A percentile compares a stretch with the other conserved stretches of the same genome.
Evolutionary conservation across 2,329 filamentous ascomycete genomes (phyloP).

Genomic region (Phyllachora maydis): DNA sequence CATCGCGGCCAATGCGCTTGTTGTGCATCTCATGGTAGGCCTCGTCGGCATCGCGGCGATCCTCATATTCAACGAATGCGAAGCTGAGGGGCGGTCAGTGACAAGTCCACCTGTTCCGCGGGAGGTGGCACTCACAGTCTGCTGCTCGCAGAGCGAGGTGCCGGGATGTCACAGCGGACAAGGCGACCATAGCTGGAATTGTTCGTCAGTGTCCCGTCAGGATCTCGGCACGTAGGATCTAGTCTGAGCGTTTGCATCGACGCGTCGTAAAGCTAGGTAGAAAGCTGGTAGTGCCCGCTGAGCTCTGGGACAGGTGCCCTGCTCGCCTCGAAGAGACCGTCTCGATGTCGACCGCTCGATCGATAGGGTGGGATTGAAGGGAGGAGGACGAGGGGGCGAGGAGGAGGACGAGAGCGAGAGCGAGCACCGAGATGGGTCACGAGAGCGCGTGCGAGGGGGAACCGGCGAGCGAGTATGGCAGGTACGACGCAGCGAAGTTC

Average conservation of each 20-base stretch:
- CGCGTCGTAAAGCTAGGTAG: too few relatives aligned
- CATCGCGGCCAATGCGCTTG: constrained; percentile 90
- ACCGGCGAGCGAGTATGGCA: constrained; percentile 8
- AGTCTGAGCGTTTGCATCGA: too few relatives aligned
- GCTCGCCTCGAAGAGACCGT: too few relatives aligned
- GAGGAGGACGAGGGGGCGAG: constrained; percentile 5
- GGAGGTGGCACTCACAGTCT: constrained; percentile 55
- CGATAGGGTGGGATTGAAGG: constrained; percentile 13
- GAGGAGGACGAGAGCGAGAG: too few relatives aligned
- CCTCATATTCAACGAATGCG: constrained; percentile 98
- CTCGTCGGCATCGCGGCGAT: constrained; percentile 92
- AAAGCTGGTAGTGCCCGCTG: too few relatives aligned
- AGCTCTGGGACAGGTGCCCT: too few relatives aligned
- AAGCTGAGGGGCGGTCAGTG: constrained; percentile 33
- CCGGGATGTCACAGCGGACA: constrained; percentile 95
- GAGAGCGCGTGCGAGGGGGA: constrained; percentile 3
- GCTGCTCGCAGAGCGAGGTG: constrained; percentile 80
- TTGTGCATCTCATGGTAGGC: constrained; percentile 99
- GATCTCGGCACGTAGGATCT: constrained; percentile 18
- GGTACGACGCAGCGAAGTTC: too few relatives aligned
- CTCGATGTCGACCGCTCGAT: constrained; percentile 26
- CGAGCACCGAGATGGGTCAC: constrained; percentile 1
- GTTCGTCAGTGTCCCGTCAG: constrained; percentile 21
- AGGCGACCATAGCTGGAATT: constrained; percentile 73
- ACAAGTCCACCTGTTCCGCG: background rate